These are phyloP conservation scores for Agrocybe praecox DNA, from an alignment of 768 basidiomycete genomes.

Conservation along the genomic window DNA sequence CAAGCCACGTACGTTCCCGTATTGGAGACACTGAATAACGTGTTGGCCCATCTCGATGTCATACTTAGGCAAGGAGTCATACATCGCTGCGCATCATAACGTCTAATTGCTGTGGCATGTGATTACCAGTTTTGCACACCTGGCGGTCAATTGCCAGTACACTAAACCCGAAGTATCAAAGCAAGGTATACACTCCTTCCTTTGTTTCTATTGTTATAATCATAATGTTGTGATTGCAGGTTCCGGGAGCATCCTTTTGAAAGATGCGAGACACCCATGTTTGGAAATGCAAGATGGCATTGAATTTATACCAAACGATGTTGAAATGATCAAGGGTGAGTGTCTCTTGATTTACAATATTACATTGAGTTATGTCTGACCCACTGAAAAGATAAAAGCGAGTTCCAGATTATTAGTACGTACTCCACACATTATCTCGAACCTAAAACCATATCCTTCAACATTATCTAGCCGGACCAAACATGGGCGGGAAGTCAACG, in stretches of 20 bases:
- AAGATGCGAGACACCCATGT: slow-evolving; percentile 93
- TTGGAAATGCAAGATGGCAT: slow-evolving; percentile 96
- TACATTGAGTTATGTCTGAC: neutral
- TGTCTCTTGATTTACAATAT: neutral
- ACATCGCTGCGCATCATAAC: neutral
- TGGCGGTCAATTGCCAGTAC: slow-evolving; percentile 86
- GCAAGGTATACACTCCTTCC: slow-evolving; percentile 58
- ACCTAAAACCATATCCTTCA: neutral
- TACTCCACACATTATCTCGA: neutral
- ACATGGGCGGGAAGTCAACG: slow-evolving; percentile 99
- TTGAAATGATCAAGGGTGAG: slow-evolving; percentile 89
- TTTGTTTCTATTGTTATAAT: neutral
- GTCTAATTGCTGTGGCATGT: neutral
- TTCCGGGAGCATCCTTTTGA: slow-evolving; percentile 75
- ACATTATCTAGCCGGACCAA: slow-evolving; percentile 75
- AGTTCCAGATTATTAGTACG: slow-evolving; percentile 94
- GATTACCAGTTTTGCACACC: slow-evolving; percentile 79
- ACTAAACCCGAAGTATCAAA: slow-evolving; percentile 81
- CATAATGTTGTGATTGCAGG: slow-evolving; percentile 42
- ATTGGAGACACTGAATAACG: slow-evolving; percentile 78
- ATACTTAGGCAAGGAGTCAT: slow-evolving; percentile 75
- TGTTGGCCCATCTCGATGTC: slow-evolving; percentile 91
- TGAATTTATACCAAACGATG: slow-evolving; percentile 93
- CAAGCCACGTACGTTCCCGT: slow-evolving; percentile 93
- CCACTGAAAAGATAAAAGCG: slow-evolving; percentile 63